phyloP scores from a whole-genome alignment of 1,139 yeast genomes.

The Magnusiomyces tetraspermus region DNA sequence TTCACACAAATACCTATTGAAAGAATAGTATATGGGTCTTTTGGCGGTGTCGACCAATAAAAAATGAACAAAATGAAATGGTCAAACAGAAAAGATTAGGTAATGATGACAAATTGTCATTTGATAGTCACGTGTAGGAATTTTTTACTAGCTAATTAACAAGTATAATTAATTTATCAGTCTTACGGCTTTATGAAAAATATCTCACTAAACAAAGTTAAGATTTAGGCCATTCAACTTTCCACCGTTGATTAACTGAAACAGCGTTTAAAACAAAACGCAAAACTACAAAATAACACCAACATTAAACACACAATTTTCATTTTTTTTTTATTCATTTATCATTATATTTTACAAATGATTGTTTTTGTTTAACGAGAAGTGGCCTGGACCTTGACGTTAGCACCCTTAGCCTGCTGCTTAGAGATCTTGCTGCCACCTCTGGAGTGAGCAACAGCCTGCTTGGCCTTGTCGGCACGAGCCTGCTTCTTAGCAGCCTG shows the following conservation, averaged over 20 bases:
- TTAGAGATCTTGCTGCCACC: slow-evolving; percentile 54
- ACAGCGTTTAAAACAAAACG: no score
- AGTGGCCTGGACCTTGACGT: slow-evolving; percentile 74
- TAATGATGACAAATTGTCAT: background rate
- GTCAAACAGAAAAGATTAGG: background rate
- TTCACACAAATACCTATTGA: background rate
- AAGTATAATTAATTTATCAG: no score
- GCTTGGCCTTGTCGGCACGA: slow-evolving; percentile 76
- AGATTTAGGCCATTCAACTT: no score
- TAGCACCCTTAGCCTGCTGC: slow-evolving; percentile 36
- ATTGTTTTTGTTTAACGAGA: slow-evolving; percentile 57
- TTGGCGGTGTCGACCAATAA: background rate
- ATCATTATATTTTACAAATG: slow-evolving; percentile 12
- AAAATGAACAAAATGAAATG: background rate
- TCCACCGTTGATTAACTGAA: no score
- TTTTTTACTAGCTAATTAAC: no score
- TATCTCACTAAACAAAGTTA: no score
- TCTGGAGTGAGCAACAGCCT: slow-evolving; percentile 53
- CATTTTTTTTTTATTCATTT: background rate
- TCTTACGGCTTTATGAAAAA: no score
- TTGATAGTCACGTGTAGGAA: background rate
- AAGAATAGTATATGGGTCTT: background rate
- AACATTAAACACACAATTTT: no score
- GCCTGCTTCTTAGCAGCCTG: slow-evolving; percentile 88
- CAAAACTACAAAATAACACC: no score